Percentiles rank a stretch among this genome's conserved stretches.
Evolutionary conservation across 202 grass and related monocot species (phyloP).

Genomic region (Carex arenaria): DNA sequence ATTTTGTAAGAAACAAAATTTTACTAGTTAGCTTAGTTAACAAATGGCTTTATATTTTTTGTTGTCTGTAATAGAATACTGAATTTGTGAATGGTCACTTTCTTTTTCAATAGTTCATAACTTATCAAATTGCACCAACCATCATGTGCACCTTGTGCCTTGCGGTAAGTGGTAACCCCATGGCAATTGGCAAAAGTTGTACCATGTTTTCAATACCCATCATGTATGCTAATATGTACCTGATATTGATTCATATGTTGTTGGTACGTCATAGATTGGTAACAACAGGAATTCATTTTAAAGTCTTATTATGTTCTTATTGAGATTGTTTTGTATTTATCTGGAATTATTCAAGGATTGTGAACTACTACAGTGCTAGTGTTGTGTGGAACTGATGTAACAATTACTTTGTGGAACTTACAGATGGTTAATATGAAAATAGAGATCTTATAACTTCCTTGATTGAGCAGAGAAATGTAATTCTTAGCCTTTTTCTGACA

Average conservation of each 20-base stretch:
- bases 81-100: neutral
- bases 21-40: neutral
- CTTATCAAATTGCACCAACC: neutral
- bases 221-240: neutral
- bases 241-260: neutral
- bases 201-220: neutral
- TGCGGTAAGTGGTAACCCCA: neutral
- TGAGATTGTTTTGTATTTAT: neutral
- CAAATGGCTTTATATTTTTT: neutral
- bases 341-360: neutral
- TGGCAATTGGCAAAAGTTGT: neutral
- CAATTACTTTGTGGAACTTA: neutral
- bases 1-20: neutral
- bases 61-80: neutral
- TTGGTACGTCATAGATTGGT: too few relatives aligned
- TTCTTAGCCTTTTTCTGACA: conserved; percentile 8
- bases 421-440: neutral
- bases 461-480: neutral
- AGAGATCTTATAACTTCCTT: neutral
- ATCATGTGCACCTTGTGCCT: neutral
- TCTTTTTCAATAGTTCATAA: neutral
- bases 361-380: neutral
- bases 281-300: too few relatives aligned
- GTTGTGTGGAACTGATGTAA: neutral
- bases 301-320: neutral